Percentiles rank a stretch among this genome's conserved stretches.
Evolutionary conservation across 1,139 yeast species (phyloP).

Genomic region (Magnusiomyces tetraspermus): DNA sequence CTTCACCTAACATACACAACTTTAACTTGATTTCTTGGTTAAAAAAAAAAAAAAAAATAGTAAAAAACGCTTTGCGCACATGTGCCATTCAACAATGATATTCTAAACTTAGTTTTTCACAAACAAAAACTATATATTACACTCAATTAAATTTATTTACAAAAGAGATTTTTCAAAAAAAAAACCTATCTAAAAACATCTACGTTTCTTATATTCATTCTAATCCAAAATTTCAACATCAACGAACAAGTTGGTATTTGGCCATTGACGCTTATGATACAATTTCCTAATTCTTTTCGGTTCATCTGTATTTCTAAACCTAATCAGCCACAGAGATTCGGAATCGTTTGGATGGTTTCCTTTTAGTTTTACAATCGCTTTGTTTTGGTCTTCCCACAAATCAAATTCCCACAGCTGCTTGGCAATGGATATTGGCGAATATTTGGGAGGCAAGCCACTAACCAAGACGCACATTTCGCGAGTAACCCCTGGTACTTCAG

Average conservation of each 20-base stretch:
- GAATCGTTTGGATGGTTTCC: conserved; percentile 26
- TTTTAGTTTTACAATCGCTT: conserved; percentile 30
- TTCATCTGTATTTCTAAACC: conserved; percentile 41
- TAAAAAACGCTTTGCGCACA: too few relatives aligned
- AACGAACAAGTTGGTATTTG: conserved; percentile 30
- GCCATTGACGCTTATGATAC: conserved; percentile 42
- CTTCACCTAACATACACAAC: too few relatives aligned
- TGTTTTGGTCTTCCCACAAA: conserved; percentile 29
- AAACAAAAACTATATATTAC: too few relatives aligned
- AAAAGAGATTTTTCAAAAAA: too few relatives aligned
- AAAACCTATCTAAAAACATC: too few relatives aligned
- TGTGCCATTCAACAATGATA: too few relatives aligned
- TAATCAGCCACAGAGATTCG: conserved; percentile 37
- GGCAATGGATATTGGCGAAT: conserved; percentile 24
- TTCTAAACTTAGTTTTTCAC: too few relatives aligned
- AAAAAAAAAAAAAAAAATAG: too few relatives aligned
- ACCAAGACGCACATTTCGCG: conserved; percentile 31
- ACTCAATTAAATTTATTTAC: too few relatives aligned
- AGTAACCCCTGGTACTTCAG: conserved; percentile 24
- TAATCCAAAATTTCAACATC: conserved; percentile 35
- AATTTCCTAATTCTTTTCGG: conserved; percentile 49
- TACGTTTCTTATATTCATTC: too few relatives aligned
- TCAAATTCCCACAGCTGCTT: conserved; percentile 39
- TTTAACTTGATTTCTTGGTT: too few relatives aligned
- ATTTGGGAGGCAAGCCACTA: conserved; percentile 34